These are phyloP conservation scores for Novymonas esmeraldas DNA, from an alignment of 208 protist genomes.

Conservation along the genomic window DNA sequence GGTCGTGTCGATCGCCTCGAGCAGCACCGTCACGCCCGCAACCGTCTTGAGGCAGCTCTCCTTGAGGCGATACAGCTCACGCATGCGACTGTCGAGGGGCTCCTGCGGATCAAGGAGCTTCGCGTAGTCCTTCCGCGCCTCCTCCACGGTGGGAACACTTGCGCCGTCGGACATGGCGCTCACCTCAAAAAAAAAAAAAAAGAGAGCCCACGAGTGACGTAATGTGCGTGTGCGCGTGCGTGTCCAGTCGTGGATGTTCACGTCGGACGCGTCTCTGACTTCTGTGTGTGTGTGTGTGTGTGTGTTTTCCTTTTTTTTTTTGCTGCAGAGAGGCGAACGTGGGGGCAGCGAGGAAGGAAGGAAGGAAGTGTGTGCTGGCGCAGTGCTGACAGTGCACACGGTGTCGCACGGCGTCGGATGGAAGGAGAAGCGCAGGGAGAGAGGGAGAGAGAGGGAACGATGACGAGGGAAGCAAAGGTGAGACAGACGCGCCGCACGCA, in stretches of 20 bases:
- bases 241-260: neutral
- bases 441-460: constrained; percentile 17
- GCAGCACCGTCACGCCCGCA: constrained; percentile 53
- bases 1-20: constrained; percentile 80
- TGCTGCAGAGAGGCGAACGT: no score
- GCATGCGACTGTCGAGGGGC: constrained; percentile 83
- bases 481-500: no score
- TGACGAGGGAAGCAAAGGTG: neutral
- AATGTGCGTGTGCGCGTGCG: neutral
- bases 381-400: no score
- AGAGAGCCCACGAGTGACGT: no score
- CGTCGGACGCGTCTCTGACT: no score
- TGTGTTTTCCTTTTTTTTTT: no score
- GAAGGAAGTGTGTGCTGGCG: neutral
- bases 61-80: constrained; percentile 89
- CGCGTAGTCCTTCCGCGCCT: constrained; percentile 61
- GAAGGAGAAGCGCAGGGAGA: constrained; percentile 13
- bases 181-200: neutral
- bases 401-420: no score
- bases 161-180: constrained; percentile 14
- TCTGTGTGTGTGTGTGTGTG: neutral
- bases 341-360: neutral
- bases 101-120: constrained; percentile 74
- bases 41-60: constrained; percentile 66
- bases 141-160: constrained; percentile 33